Evolutionary conservation across 2,329 filamentous ascomycete species (phyloP).

Genomic region (Aureobasidium lini): DNA sequence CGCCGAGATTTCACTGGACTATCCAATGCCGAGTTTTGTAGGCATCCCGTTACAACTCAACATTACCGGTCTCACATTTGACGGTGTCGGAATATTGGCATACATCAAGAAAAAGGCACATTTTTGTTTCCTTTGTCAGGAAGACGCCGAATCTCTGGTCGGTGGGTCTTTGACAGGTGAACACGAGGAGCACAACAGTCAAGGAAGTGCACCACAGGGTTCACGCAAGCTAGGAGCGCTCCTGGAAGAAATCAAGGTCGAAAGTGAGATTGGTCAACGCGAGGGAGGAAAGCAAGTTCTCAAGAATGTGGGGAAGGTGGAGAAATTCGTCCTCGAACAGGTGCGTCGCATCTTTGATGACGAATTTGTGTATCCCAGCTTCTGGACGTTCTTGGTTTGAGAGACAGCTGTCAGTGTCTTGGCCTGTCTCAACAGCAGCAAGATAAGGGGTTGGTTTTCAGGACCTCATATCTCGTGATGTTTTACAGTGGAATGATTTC

Average conservation of each 20-base stretch:
- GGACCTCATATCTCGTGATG: background rate
- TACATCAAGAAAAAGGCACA: constrained; percentile 84
- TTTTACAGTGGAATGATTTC: background rate
- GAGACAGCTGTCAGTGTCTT: background rate
- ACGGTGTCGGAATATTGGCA: constrained; percentile 86
- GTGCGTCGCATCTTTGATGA: constrained; percentile 96
- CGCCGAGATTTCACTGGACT: constrained; percentile 91
- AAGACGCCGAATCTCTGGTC: constrained; percentile 70
- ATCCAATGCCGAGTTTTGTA: constrained; percentile 97
- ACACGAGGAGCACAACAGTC: constrained; percentile 19
- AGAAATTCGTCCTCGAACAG: constrained; percentile 93
- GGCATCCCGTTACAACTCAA: constrained; percentile 90
- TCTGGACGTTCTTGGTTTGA: constrained; percentile 92
- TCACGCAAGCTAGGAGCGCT: constrained; percentile 59
- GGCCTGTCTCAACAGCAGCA: background rate
- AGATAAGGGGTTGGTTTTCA: background rate
- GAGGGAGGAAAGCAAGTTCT: constrained; percentile 88
- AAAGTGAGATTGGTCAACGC: constrained; percentile 93
- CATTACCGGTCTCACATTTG: constrained; percentile 90
- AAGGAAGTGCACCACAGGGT: background rate
- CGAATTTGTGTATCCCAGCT: constrained; percentile 96
- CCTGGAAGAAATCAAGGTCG: constrained; percentile 86
- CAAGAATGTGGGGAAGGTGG: constrained; percentile 98
- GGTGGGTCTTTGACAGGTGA: constrained; percentile 28
- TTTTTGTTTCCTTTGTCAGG: constrained; percentile 88